These are phyloP conservation scores for Umbelopsis ramanniana DNA, from an alignment of 192 early-diverging fungal genomes.

Conservation along the genomic window DNA sequence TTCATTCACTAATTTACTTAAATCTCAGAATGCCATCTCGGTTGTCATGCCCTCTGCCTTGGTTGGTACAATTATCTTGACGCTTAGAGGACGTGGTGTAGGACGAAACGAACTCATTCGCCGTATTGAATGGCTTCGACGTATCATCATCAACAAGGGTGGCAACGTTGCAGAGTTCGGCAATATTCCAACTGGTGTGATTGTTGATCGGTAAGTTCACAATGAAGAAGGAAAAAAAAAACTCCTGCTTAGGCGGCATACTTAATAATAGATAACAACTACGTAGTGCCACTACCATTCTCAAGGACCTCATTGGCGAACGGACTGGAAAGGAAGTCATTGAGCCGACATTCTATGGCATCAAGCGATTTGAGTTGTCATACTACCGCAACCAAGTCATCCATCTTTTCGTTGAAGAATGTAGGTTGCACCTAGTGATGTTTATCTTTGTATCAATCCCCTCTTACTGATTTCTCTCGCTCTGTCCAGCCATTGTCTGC, in stretches of 20 bases:
- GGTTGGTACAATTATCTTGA: constrained; percentile 80
- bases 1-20: neutral
- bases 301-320: constrained; percentile 77
- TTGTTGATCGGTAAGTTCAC: constrained; percentile 71
- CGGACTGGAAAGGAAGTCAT: constrained; percentile 76
- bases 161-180: constrained; percentile 82
- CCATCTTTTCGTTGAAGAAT: constrained; percentile 59
- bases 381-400: constrained; percentile 87
- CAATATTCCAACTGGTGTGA: constrained; percentile 65
- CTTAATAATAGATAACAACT: too few species aligned
- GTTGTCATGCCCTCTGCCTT: constrained; percentile 88
- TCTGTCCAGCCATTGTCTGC: constrained; percentile 65
- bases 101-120: constrained; percentile 71
- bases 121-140: constrained; percentile 73
- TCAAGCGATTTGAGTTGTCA: constrained; percentile 81
- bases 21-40: constrained; percentile 63
- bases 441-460: too few species aligned
- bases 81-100: constrained; percentile 76
- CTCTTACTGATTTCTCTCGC: neutral
- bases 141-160: constrained; percentile 66
- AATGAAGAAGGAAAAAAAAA: neutral
- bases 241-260: too few species aligned
- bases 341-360: constrained; percentile 81
- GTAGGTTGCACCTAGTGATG: constrained; percentile 29
- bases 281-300: constrained; percentile 61